Evolutionary conservation across 139 green algal genomes (phyloP).

Genomic region (Diplosphaera chodatii): DNA sequence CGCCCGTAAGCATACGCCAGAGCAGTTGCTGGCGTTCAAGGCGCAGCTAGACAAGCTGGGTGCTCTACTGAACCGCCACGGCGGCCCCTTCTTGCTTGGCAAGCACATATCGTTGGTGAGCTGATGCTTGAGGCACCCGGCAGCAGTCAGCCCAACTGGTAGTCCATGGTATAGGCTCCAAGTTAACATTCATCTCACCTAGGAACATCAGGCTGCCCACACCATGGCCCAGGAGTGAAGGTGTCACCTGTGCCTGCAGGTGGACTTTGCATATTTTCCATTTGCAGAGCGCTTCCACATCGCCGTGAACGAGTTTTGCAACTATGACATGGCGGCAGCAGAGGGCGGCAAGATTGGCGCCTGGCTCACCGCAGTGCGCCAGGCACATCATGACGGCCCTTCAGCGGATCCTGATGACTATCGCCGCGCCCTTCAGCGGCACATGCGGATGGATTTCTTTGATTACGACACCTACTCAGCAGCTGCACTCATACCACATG

Average conservation of each 20-base stretch:
- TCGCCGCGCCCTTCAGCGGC: constrained; percentile 22
- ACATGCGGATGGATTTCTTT: constrained; percentile 59
- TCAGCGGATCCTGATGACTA: constrained; percentile 27
- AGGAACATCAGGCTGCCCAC: not conserved
- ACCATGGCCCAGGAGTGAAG: not conserved
- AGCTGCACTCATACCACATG: no score
- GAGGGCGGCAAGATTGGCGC: constrained; percentile 6
- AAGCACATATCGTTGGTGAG: constrained; percentile 12
- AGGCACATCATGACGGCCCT: constrained; percentile 16
- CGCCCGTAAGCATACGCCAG: constrained; percentile 15
- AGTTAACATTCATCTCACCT: not conserved
- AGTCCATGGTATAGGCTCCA: no score
- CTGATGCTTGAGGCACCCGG: not conserved
- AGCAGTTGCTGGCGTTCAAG: constrained; percentile 34
- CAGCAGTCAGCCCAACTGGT: no score
- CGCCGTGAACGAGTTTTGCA: constrained; percentile 3
- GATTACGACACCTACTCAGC: constrained; percentile 42
- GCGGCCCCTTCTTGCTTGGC: constrained; percentile 35
- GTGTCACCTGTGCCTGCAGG: constrained; percentile 1
- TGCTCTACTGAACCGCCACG: constrained; percentile 6
- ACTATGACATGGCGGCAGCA: constrained; percentile 10
- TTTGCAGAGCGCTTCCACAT: constrained; percentile 35
- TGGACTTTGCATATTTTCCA: constrained; percentile 28
- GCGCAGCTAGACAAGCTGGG: constrained; percentile 9
- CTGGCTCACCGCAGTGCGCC: constrained; percentile 36